A percentile compares a stretch with the other conserved stretches of the same genome.
Evolutionary conservation across 495 filamentous ascomycete genomes (phyloP).

Genomic region (Penicillium chermesinum): DNA sequence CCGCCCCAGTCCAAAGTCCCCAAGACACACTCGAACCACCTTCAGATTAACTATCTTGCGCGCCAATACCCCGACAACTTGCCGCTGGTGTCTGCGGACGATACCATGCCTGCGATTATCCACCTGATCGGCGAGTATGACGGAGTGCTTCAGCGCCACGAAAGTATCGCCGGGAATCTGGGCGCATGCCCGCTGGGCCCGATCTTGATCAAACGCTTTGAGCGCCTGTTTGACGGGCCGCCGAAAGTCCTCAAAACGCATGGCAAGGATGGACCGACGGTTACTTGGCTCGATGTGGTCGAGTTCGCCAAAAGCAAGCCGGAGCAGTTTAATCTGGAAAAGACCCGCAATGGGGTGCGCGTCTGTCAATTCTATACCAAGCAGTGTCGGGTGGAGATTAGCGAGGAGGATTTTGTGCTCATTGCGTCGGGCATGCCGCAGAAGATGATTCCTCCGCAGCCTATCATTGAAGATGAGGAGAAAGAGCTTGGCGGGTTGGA

Average conservation of each 20-base stretch:
- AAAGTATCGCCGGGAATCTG: conserved; percentile 78
- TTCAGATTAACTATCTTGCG: conserved; percentile 80
- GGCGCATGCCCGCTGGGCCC: conserved; percentile 79
- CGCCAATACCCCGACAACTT: conserved; percentile 58
- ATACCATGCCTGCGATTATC: conserved; percentile 57
- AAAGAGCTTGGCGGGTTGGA: conserved; percentile 79
- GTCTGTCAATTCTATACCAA: conserved; percentile 79
- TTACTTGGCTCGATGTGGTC: conserved; percentile 81
- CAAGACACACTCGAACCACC: conserved; percentile 52
- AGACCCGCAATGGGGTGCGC: conserved; percentile 59
- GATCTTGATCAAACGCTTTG: conserved; percentile 78
- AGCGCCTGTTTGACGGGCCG: conserved; percentile 76
- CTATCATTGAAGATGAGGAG: conserved; percentile 79
- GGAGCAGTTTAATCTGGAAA: conserved; percentile 69
- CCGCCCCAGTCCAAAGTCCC: conserved; percentile 46
- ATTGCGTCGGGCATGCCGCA: conserved; percentile 77
- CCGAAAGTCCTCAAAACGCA: conserved; percentile 64
- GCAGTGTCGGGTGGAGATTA: conserved; percentile 76
- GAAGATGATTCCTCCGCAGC: conserved; percentile 76
- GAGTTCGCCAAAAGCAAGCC: conserved; percentile 78
- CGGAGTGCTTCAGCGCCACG: conserved; percentile 75
- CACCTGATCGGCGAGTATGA: conserved; percentile 72
- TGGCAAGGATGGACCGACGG: conserved; percentile 55
- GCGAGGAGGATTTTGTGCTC: conserved; percentile 78
- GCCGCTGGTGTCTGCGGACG: conserved; percentile 55